Base-by-base conservation (phyloP, 768 basidiomycete genomes). In the Pisolithus orientalis region DNA sequence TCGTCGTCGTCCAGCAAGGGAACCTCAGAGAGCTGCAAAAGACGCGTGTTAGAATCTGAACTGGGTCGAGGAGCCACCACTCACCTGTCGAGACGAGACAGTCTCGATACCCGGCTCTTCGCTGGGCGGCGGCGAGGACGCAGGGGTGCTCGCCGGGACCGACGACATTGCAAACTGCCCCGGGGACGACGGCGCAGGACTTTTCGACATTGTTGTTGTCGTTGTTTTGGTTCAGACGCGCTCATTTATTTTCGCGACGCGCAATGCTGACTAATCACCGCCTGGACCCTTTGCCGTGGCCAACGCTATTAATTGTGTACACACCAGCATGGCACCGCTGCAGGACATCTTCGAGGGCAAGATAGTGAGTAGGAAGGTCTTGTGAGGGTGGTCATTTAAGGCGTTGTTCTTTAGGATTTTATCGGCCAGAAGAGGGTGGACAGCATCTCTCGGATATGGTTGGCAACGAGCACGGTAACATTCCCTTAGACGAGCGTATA, bases 261-360 rank as follows among this genome's bases (percentile, higher is more conserved):
- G 40, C 40, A 1, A 9, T 17, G 40, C 40, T 42, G 40, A 24
- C 17, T 17, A 7, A 24, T 42, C 40, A 17, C 40, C n/a, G n/a
- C n/a, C 5, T 17, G 14, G n/a, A 6, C 14, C 40, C 7, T 6
- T 8, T 5, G 16, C 39, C 21, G 21, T n/a, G 8, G 40, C n/a
- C 40, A 5, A 24, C 40, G 7, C 40, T 42, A 21, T 21, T 21
- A 21, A 21, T 39, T 3, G 17, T 42, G 9, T 38, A 2, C 40
- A 4, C n/a, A 17, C 24, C 49, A 58, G 43, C 55, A 67, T 67
- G 66, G 45, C 57, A 3, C 47, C 54, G 31, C 44, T 70, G 40
- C 59, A 56, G n/a, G 57, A 61, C 37, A 49, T 66, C 40, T 9
- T 68, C 50, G 66, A 68, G 38, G 66, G 68, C 16, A 68, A 57